Conservation (phyloP, 2,329 filamentous ascomycete genomes). For the Pseudodiploospora longispora region DNA sequence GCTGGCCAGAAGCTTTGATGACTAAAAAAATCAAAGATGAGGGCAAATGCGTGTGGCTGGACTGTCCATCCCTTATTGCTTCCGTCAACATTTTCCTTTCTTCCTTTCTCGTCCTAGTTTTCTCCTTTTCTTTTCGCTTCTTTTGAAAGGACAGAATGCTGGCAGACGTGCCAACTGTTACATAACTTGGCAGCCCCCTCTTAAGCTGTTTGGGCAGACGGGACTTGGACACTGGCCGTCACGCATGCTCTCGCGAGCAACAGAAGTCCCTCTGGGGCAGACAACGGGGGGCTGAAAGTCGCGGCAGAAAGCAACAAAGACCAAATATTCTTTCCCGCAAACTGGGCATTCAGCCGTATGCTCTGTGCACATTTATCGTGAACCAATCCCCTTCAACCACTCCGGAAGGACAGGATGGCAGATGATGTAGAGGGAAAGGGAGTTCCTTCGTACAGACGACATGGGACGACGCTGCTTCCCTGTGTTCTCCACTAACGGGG, state of each 20-base stretch:
- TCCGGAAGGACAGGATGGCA: constrained; percentile 10
- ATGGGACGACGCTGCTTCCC: constrained; percentile 13
- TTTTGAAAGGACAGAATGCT: background rate
- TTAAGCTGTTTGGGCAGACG: constrained; percentile 50
- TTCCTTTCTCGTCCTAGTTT: constrained; percentile 1
- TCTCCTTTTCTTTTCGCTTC: constrained; percentile 3
- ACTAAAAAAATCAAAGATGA: background rate
- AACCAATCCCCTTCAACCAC: constrained; percentile 15
- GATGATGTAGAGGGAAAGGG: constrained; percentile 10
- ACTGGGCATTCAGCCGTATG: constrained; percentile 49
- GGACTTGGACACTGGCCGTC: constrained; percentile 50
- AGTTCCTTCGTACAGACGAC: constrained; percentile 5
- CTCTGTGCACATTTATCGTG: constrained; percentile 52
- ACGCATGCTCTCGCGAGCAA: constrained; percentile 37
- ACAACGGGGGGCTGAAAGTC: constrained; percentile 39
- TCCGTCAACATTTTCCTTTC: constrained; percentile 5
- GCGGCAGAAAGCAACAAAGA: constrained; percentile 50
- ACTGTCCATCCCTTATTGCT: constrained; percentile 4
- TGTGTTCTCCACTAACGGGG: too few species aligned
- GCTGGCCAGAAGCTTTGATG: constrained; percentile 45
- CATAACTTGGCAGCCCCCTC: constrained; percentile 47
- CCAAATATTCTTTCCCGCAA: constrained; percentile 51
- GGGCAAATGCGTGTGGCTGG: background rate
- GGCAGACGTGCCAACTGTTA: constrained; percentile 21
- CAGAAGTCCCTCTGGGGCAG: constrained; percentile 37